Conservation (phyloP, 345 rosid species). For the Carallia brachiata region DNA sequence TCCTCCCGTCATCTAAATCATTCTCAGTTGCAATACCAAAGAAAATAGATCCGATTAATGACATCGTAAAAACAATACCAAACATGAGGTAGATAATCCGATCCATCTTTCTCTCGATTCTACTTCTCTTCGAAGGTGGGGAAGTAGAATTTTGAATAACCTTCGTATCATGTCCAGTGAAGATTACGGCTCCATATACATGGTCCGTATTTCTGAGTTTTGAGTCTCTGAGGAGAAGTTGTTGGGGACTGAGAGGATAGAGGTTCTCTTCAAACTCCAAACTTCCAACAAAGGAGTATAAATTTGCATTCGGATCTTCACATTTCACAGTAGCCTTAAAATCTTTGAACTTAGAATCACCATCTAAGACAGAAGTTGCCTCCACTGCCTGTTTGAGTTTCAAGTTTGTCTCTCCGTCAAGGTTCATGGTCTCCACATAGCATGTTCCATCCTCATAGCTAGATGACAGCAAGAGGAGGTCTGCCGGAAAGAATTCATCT, state of each 20-base stretch:
- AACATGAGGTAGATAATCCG: slow-evolving; percentile 67
- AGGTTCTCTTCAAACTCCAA: slow-evolving; percentile 59
- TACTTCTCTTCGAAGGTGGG: slow-evolving; percentile 95
- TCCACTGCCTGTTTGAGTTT: slow-evolving; percentile 80
- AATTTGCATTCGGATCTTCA: slow-evolving; percentile 91
- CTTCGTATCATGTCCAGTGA: slow-evolving; percentile 92
- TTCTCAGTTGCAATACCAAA: slow-evolving; percentile 62
- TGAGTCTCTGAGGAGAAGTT: slow-evolving; percentile 85
- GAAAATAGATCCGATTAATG: slow-evolving; percentile 67
- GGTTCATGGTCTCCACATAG: slow-evolving; percentile 98
- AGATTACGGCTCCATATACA: slow-evolving; percentile 72
- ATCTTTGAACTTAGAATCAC: slow-evolving; percentile 55
- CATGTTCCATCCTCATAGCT: slow-evolving; percentile 79
- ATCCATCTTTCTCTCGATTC: slow-evolving; percentile 81
- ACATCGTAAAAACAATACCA: slow-evolving; percentile 46
- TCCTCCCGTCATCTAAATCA: slow-evolving; percentile 55
- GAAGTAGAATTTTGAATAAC: slow-evolving; percentile 77
- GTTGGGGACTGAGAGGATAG: slow-evolving; percentile 70
- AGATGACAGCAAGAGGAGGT: slow-evolving; percentile 74
- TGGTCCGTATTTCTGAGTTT: slow-evolving; percentile 81
- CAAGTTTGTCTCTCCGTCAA: slow-evolving; percentile 92
- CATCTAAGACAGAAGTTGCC: slow-evolving; percentile 57
- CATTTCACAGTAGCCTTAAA: slow-evolving; percentile 69
- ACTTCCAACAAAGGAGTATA: slow-evolving; percentile 75
- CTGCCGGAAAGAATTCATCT: slow-evolving; percentile 83